A percentile compares a stretch with the other conserved stretches of the same genome.
Evolutionary conservation across 1,284 basidiomycete species (phyloP).

Genomic region (Porodaedalea pini): DNA sequence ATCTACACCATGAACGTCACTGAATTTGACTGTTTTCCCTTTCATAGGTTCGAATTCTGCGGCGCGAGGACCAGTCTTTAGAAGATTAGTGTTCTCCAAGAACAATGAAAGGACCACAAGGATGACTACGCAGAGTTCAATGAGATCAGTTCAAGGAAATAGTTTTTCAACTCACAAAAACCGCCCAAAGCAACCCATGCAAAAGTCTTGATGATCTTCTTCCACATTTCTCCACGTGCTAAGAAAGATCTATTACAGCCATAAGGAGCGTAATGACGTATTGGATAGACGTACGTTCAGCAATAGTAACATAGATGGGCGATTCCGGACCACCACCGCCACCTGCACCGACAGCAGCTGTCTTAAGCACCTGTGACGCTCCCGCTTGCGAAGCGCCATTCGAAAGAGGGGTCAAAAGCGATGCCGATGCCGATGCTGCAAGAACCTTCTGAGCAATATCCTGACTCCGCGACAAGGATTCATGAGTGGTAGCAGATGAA

Average conservation of each 20-base stretch:
- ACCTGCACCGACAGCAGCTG: constrained; percentile 10
- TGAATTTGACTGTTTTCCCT: constrained; percentile 83
- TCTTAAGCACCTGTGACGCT: neutral
- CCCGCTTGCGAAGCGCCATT: neutral
- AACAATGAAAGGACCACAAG: constrained; percentile 83
- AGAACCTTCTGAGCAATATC: constrained; percentile 59
- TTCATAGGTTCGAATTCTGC: constrained; percentile 74
- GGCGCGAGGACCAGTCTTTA: constrained; percentile 80
- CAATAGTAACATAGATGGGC: constrained; percentile 76
- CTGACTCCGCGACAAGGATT: constrained; percentile 37
- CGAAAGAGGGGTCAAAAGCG: neutral
- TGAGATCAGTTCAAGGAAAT: neutral
- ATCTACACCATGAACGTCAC: constrained; percentile 92
- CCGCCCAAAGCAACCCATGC: constrained; percentile 26
- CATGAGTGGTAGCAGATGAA: neutral
- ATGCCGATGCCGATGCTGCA: constrained; percentile 13
- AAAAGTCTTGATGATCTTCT: constrained; percentile 15
- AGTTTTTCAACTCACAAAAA: constrained; percentile 27
- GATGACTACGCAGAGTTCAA: constrained; percentile 46
- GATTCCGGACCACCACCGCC: constrained; percentile 45
- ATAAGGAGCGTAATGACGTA: neutral
- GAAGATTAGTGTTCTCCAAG: constrained; percentile 87
- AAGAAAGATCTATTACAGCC: neutral
- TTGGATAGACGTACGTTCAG: constrained; percentile 51
- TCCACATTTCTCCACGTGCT: constrained; percentile 16